These are phyloP conservation scores for Taphrina betulina DNA, from an alignment of 1,139 yeast species.

Conservation along the genomic window DNA sequence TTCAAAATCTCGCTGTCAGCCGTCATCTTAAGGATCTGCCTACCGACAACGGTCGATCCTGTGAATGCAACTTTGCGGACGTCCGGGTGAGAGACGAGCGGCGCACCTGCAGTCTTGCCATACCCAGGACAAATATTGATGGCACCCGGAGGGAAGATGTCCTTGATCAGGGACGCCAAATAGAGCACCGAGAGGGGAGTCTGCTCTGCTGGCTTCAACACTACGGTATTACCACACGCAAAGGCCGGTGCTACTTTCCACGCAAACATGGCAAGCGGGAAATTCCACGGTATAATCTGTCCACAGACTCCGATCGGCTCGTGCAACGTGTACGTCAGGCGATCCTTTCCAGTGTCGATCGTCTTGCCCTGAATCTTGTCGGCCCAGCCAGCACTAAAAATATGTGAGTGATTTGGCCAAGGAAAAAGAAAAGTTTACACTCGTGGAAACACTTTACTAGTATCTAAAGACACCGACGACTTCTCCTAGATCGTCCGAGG, in stretches of 20 bases:
- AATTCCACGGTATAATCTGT: slow-evolving; percentile 89
- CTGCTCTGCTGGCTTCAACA: slow-evolving; percentile 84
- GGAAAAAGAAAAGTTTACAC: neutral
- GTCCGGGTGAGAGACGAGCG: slow-evolving; percentile 64
- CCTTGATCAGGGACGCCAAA: slow-evolving; percentile 67
- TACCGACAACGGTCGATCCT: slow-evolving; percentile 83
- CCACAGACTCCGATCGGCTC: slow-evolving; percentile 84
- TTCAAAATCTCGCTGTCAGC: slow-evolving; percentile 57
- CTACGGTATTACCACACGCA: slow-evolving; percentile 90
- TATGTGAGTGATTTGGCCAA: neutral
- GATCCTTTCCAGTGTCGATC: slow-evolving; percentile 61
- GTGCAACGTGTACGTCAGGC: slow-evolving; percentile 73
- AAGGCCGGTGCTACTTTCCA: slow-evolving; percentile 87
- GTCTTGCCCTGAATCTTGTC: slow-evolving; percentile 73
- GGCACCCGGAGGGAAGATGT: slow-evolving; percentile 82
- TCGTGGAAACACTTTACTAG: slow-evolving; percentile 40
- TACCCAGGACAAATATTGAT: slow-evolving; percentile 67
- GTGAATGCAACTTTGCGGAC: slow-evolving; percentile 81
- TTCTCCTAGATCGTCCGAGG: slow-evolving; percentile 65
- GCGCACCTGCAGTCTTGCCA: slow-evolving; percentile 58
- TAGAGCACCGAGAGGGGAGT: slow-evolving; percentile 88
- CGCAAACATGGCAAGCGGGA: slow-evolving; percentile 92
- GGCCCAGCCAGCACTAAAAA: slow-evolving; percentile 66
- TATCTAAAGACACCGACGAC: slow-evolving; percentile 62
- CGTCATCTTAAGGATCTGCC: slow-evolving; percentile 70